phyloP scores from a whole-genome alignment of 2,329 filamentous ascomycete species.

The Fusarium sarcochroum region DNA sequence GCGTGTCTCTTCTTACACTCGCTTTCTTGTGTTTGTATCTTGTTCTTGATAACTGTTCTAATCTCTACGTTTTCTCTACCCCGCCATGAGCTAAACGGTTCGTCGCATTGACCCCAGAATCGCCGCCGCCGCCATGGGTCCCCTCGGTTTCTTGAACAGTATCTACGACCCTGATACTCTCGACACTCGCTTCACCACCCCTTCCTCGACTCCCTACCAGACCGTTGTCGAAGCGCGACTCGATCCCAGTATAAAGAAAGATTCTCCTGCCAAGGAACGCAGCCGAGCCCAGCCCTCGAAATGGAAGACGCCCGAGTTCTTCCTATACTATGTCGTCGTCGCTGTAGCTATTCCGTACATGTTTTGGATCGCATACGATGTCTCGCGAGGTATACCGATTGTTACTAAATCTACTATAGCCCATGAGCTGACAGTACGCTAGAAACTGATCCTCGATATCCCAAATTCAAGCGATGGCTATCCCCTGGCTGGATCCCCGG shows the following conservation, averaged over 20 bases:
- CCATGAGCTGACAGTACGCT: slow-evolving; percentile 33
- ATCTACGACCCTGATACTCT: slow-evolving; percentile 77
- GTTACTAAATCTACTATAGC: neutral
- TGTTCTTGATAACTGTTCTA: neutral
- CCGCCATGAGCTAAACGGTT: slow-evolving; percentile 45
- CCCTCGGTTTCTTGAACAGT: slow-evolving; percentile 59
- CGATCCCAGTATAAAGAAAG: slow-evolving; percentile 56
- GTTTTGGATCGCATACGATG: slow-evolving; percentile 90
- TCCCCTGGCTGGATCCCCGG: slow-evolving; percentile 92
- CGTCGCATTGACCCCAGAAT: slow-evolving; percentile 24
- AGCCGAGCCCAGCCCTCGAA: slow-evolving; percentile 71
- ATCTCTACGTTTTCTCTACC: neutral
- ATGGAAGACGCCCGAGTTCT: slow-evolving; percentile 92
- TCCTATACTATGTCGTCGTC: slow-evolving; percentile 82
- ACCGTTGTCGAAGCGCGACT: slow-evolving; percentile 66
- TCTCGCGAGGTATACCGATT: slow-evolving; percentile 78
- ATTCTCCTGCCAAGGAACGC: slow-evolving; percentile 55
- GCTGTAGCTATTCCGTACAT: slow-evolving; percentile 80
- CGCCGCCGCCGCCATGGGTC: slow-evolving; percentile 57
- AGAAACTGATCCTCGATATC: slow-evolving; percentile 87
- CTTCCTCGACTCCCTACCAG: slow-evolving; percentile 77
- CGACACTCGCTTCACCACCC: slow-evolving; percentile 75
- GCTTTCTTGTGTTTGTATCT: neutral
- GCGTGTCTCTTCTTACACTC: slow-evolving; percentile 15
- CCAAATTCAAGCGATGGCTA: slow-evolving; percentile 78